phyloP scores from a whole-genome alignment of 2,329 filamentous ascomycete genomes.

The Fusarium sp. region DNA sequence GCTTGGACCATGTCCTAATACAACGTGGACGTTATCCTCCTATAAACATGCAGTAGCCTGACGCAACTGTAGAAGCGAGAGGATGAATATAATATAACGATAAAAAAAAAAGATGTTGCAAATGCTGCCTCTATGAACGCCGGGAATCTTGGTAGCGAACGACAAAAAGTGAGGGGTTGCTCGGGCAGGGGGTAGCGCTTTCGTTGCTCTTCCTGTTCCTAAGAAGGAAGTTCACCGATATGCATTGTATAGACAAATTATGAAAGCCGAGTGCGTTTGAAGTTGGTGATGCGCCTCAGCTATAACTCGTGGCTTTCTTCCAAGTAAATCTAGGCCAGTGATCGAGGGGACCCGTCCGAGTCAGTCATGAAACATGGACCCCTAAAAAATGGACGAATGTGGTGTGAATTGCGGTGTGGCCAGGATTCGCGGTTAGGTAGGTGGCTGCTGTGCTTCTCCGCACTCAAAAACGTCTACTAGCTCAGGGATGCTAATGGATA shows the following conservation, averaged over 20 bases:
- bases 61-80: slow-evolving; percentile 17
- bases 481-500: slow-evolving; percentile 5
- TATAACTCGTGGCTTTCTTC: slow-evolving; percentile 25
- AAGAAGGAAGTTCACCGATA: slow-evolving; percentile 24
- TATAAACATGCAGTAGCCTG: slow-evolving; percentile 28
- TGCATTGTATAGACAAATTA: neutral
- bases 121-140: slow-evolving; percentile 43
- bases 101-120: slow-evolving; percentile 20
- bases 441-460: slow-evolving; percentile 9
- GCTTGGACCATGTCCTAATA: slow-evolving; percentile 6
- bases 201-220: neutral
- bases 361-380: slow-evolving; percentile 27
- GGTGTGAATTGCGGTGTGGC: slow-evolving; percentile 17
- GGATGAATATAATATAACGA: slow-evolving; percentile 23
- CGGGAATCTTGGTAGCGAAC: slow-evolving; percentile 41
- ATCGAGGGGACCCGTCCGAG: slow-evolving; percentile 21
- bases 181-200: slow-evolving; percentile 2
- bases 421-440: neutral
- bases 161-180: slow-evolving; percentile 20
- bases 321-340: slow-evolving; percentile 24
- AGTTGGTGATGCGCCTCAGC: slow-evolving; percentile 20
- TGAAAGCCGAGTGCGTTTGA: slow-evolving; percentile 15
- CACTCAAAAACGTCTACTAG: slow-evolving; percentile 23
- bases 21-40: slow-evolving; percentile 11
- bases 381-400: slow-evolving; percentile 14